Base-by-base conservation (phyloP, 345 rosid species). In the Dimocarpus longan region DNA sequence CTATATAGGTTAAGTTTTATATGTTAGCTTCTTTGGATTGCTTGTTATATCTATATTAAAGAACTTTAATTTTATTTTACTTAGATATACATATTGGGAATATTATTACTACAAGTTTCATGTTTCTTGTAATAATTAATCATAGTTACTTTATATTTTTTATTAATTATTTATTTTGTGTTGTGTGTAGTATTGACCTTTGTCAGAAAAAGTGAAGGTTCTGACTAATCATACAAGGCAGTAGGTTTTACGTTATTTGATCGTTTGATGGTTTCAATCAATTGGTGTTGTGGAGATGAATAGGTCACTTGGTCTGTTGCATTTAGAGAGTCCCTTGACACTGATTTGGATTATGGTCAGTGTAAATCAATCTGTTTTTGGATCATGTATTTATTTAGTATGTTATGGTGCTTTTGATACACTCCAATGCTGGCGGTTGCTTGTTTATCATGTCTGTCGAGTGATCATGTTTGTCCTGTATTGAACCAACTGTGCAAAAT, bases 61-160 rank as follows among this genome's bases (percentile, higher is more conserved):
- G n/a, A 22, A 28, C 69, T 75, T 74, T 24, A 18, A 9, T 70
- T 21, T 12, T 24, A 39, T 26, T 65, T n/a, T 46, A 7, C 62
- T 6, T 32, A 19, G 39, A 24, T 16, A n/a, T 54, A 66, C 28
- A 66, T 71, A 19, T 73, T 76, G 71, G 28, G 10, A 19, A 67
- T 76, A n/a, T 54, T 13, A 67, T 68, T 39, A 50, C 78, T 15
- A 40, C 18, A 40, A 56, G 13, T 72, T 63, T 32, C 65, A 50
- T 39, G 11, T 73, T 39, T 70, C 1, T 24, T 10, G 10, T 11
- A 10, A 19, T 54, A 15, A 32, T 71, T 4, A 12, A 6, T 28
- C n/a, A 8, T 21, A 2, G 39, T 40, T n/a, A 6, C 8, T 7
- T 57, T 2, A 40, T 43, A 3, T 22, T 43, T 0, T 22, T 6